phyloP scores from a whole-genome alignment of 257 asterid species.

The Leonotis leonurus region DNA sequence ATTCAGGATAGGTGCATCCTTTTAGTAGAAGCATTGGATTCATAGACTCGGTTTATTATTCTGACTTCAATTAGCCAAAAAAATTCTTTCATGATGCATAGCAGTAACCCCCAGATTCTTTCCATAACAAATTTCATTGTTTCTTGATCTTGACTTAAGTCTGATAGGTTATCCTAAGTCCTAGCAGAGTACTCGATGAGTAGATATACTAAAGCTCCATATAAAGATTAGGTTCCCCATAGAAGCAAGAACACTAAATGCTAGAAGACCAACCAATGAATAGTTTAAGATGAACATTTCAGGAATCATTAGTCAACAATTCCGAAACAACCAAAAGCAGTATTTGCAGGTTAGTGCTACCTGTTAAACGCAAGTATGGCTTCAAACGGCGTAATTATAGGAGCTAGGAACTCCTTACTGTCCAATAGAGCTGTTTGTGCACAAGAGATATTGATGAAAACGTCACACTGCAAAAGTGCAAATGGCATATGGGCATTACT shows the following conservation, averaged over 20 bases:
- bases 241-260: neutral
- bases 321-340: conserved; percentile 10
- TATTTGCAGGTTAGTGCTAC: conserved; percentile 25
- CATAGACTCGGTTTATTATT: neutral
- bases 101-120: neutral
- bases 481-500: conserved; percentile 6
- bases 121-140: neutral
- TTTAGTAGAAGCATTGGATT: neutral
- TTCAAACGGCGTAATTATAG: conserved; percentile 91
- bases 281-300: neutral
- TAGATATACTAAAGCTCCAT: neutral
- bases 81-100: neutral
- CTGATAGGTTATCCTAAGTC: no score
- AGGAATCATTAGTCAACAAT: conserved; percentile 2
- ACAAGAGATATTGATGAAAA: conserved; percentile 79
- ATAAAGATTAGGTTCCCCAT: conserved; percentile 7
- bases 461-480: conserved; percentile 64
- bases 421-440: conserved; percentile 89
- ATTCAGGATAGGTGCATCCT: neutral
- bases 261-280: neutral
- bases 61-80: neutral
- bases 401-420: conserved; percentile 96
- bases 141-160: neutral
- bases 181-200: no score
- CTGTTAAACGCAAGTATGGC: conserved; percentile 86